Percentiles rank a stretch among this genome's conserved stretches.
Evolutionary conservation across 2,329 filamentous ascomycete species (phyloP).

Genomic region (Fusarium subtropicale): DNA sequence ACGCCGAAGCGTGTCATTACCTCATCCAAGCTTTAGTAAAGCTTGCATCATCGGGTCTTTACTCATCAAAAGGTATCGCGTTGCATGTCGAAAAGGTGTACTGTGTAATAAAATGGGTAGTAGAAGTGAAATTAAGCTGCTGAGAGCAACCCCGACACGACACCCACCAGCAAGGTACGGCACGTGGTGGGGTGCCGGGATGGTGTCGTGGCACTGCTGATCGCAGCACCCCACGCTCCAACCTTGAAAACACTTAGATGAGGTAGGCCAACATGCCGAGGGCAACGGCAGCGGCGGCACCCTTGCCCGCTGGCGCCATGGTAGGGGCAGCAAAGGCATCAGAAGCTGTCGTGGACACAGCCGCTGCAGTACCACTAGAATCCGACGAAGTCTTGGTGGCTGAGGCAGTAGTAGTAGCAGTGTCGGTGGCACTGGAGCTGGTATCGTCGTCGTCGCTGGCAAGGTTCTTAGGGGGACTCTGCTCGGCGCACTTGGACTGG

Average conservation of each 20-base stretch:
- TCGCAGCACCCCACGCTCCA: slow-evolving; percentile 29
- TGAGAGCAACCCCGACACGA: slow-evolving; percentile 19
- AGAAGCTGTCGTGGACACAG: slow-evolving; percentile 52
- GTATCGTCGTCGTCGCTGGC: slow-evolving; percentile 38
- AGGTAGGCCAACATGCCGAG: slow-evolving; percentile 65
- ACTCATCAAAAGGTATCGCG: slow-evolving; percentile 47
- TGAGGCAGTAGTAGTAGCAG: slow-evolving; percentile 40
- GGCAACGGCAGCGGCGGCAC: slow-evolving; percentile 61
- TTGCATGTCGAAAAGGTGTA: slow-evolving; percentile 48
- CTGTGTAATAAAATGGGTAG: slow-evolving; percentile 50
- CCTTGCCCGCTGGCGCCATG: slow-evolving; percentile 58
- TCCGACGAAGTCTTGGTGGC: slow-evolving; percentile 30
- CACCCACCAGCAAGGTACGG: slow-evolving; percentile 18
- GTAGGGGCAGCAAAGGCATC: slow-evolving; percentile 54
- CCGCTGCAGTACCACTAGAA: slow-evolving; percentile 34
- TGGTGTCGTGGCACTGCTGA: slow-evolving; percentile 38
- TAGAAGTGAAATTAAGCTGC: slow-evolving; percentile 48
- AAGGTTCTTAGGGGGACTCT: slow-evolving; percentile 51
- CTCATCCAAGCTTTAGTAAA: slow-evolving; percentile 33
- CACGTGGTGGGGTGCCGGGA: slow-evolving; percentile 35
- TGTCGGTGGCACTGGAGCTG: slow-evolving; percentile 45
- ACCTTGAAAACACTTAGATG: slow-evolving; percentile 53
- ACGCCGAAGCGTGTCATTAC: slow-evolving; percentile 40
- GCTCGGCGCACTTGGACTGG: slow-evolving; percentile 58
- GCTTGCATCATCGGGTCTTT: slow-evolving; percentile 41